Conservation (phyloP, 306 rosid genomes). For the Medicago truncatula region MtrunA17r5.0-ANR NC_053045.1:32340001-32340500, state of each 20-base stretch:
- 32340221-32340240: background rate
- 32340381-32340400: background rate
- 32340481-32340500: conserved; percentile 99
- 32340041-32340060: background rate
- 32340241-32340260: conserved; percentile 25
- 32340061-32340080: background rate
- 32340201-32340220: background rate
- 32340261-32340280: conserved; percentile 38
- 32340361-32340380: background rate
- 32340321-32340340: conserved; percentile 1
- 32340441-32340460: conserved; percentile 10
- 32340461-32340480: conserved; percentile 40
- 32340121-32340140: conserved; percentile 38
- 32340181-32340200: conserved; percentile 83
- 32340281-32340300: conserved; percentile 20
- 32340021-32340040: conserved; percentile 5
- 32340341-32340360: background rate
- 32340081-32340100: conserved; percentile 12
- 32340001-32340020: background rate
- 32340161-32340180: conserved; percentile 86
- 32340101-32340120: conserved; percentile 35
- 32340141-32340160: conserved; percentile 49
- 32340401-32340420: background rate
- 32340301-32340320: background rate
- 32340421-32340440: background rate